These are phyloP conservation scores for Podospora tetraspora DNA, from an alignment of 495 filamentous ascomycete genomes.

Conservation along the genomic window DNA sequence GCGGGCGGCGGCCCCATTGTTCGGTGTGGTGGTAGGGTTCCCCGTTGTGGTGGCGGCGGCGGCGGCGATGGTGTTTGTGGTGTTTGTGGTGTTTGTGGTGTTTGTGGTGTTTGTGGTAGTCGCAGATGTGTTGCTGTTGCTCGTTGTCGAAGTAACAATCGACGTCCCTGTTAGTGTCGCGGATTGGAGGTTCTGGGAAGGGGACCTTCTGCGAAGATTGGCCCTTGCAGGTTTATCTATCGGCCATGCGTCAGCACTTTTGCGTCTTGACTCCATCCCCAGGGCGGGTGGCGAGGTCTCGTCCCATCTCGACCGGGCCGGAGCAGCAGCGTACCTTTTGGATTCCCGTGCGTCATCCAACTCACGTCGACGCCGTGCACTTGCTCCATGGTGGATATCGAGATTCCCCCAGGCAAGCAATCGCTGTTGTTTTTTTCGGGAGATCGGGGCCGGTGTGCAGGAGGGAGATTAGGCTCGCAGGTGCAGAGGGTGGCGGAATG, in stretches of 20 bases:
- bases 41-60: background rate
- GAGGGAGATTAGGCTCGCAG: background rate
- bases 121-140: background rate
- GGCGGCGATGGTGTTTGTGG: background rate
- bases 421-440: background rate
- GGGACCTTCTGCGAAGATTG: background rate
- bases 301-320: background rate
- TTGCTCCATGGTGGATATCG: slow-evolving; percentile 51
- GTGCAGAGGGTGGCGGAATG: background rate
- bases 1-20: slow-evolving; percentile 27
- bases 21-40: slow-evolving; percentile 12
- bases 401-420: slow-evolving; percentile 1
- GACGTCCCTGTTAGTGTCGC: background rate
- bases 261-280: background rate
- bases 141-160: background rate
- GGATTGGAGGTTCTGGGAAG: background rate
- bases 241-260: background rate
- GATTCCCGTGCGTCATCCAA: slow-evolving; percentile 55
- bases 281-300: background rate
- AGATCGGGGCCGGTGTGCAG: background rate
- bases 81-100: background rate
- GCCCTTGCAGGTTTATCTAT: background rate
- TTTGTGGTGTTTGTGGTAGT: background rate
- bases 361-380: slow-evolving; percentile 61
- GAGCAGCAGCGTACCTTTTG: slow-evolving; percentile 38